These are phyloP conservation scores for Leishmania major DNA, from an alignment of 208 protist genomes.

Conservation along the genomic window DNA sequence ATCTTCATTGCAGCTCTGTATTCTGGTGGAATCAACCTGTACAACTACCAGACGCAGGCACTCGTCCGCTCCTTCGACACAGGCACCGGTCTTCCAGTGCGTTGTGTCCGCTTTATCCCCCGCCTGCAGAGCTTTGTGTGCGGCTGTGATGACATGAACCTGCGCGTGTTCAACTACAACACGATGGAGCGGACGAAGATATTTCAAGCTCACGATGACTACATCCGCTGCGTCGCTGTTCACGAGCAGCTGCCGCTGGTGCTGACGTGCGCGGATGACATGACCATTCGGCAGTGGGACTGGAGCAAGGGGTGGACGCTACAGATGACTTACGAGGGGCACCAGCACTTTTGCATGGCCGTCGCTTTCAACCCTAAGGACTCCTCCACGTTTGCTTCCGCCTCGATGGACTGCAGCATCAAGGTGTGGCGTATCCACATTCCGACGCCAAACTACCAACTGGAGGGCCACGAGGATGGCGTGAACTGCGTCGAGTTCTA, in stretches of 20 bases:
- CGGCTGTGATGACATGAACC: conserved; percentile 95
- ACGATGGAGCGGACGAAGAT: conserved; percentile 97
- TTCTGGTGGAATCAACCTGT: conserved; percentile 95
- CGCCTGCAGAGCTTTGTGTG: conserved; percentile 97
- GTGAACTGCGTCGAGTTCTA: conserved; percentile 99
- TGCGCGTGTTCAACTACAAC: conserved; percentile 99
- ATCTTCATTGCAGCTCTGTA: conserved; percentile 96
- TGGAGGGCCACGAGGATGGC: conserved; percentile 98
- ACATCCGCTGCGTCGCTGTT: conserved; percentile 96
- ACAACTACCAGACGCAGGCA: conserved; percentile 97
- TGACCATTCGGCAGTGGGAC: conserved; percentile 98
- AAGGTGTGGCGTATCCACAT: conserved; percentile 97
- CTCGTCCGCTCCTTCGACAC: conserved; percentile 98
- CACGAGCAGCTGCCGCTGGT: conserved; percentile 97
- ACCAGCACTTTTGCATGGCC: conserved; percentile 98
- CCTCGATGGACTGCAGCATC: conserved; percentile 97
- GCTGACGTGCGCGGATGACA: conserved; percentile 98
- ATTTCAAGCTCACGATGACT: conserved; percentile 98
- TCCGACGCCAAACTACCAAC: conserved; percentile 94
- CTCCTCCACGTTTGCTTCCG: conserved; percentile 97
- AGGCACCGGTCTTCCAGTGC: conserved; percentile 89
- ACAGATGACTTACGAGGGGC: conserved; percentile 96
- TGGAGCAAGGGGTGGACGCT: conserved; percentile 97
- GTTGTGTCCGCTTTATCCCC: conserved; percentile 96
- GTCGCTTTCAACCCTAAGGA: conserved; percentile 98